phyloP scores from a whole-genome alignment of 139 green algal species.

The Coelastrella sp. region DNA sequence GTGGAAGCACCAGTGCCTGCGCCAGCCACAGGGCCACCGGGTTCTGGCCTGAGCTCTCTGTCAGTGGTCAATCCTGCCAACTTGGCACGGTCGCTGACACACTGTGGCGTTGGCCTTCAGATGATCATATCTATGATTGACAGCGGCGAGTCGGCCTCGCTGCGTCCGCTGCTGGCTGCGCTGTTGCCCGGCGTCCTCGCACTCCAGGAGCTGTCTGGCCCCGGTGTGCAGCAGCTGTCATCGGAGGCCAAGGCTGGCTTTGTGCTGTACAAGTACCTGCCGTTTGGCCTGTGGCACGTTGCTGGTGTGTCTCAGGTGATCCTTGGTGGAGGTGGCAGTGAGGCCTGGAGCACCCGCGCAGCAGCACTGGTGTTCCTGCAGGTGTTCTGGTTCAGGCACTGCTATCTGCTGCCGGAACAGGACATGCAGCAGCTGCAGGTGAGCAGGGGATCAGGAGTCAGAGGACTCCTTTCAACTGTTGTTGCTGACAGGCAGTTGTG shows the following conservation, averaged over 20 bases:
- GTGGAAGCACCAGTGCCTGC: conserved; percentile 39
- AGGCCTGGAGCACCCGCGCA: conserved; percentile 78
- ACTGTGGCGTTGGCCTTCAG: conserved; percentile 60
- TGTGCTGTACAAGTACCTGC: conserved; percentile 75
- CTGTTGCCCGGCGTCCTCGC: conserved; percentile 77
- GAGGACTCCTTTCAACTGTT: background rate
- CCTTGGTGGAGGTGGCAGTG: conserved; percentile 29
- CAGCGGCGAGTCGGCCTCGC: conserved; percentile 44
- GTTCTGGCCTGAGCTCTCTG: background rate
- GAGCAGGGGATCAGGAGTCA: conserved; percentile 27
- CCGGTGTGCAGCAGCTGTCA: conserved; percentile 75
- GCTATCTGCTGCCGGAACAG: conserved; percentile 68
- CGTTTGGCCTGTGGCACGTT: background rate
- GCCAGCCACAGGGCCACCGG: conserved; percentile 12
- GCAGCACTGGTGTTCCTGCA: conserved; percentile 77
- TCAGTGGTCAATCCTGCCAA: background rate
- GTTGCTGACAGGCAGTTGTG: too few species aligned
- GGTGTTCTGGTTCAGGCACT: conserved; percentile 88
- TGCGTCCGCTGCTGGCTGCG: conserved; percentile 65
- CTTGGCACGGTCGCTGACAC: conserved; percentile 12
- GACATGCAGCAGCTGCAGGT: conserved; percentile 50
- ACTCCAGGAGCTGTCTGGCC: conserved; percentile 80
- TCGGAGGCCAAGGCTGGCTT: conserved; percentile 66
- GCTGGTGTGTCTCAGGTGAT: conserved; percentile 24
- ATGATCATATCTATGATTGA: conserved; percentile 54